Conservation (phyloP, 2,329 filamentous ascomycete species). For the Aspergillus fischeri region DNA sequence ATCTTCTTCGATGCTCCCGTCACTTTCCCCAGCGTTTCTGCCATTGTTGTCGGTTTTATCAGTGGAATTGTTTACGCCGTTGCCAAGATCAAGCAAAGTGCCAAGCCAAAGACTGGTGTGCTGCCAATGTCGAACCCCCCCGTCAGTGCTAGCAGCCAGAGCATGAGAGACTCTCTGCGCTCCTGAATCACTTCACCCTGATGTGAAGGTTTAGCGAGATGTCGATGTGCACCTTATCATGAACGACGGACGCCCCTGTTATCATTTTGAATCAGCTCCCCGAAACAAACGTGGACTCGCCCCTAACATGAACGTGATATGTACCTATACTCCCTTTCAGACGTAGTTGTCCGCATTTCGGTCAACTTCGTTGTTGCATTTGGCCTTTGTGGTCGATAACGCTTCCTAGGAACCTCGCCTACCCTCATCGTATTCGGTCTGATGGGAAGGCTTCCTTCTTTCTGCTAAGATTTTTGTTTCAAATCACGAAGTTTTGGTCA, state of each 20-base stretch:
- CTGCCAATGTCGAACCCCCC: conserved; percentile 65
- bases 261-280: not conserved
- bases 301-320: not conserved
- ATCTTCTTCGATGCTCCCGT: conserved; percentile 94
- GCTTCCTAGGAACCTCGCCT: not conserved
- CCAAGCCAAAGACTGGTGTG: conserved; percentile 60
- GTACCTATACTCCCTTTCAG: not conserved
- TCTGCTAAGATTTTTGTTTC: not conserved
- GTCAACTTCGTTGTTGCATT: not conserved
- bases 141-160: conserved; percentile 87
- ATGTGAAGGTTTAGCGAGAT: not conserved
- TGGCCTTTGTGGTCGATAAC: not conserved
- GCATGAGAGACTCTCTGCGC: conserved; percentile 80
- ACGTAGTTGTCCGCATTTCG: not conserved
- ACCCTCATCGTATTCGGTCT: not conserved
- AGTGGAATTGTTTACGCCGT: conserved; percentile 88
- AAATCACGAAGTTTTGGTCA: not conserved
- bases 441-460: not conserved
- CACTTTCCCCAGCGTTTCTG: conserved; percentile 85
- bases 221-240: not conserved
- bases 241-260: not conserved
- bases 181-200: conserved; percentile 41
- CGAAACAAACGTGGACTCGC: not conserved
- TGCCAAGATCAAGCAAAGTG: conserved; percentile 77
- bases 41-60: conserved; percentile 86